A percentile compares a stretch with the other conserved stretches of the same genome.
Evolutionary conservation across 345 rosid species (phyloP).

Genomic region (Murraya koenigii): DNA sequence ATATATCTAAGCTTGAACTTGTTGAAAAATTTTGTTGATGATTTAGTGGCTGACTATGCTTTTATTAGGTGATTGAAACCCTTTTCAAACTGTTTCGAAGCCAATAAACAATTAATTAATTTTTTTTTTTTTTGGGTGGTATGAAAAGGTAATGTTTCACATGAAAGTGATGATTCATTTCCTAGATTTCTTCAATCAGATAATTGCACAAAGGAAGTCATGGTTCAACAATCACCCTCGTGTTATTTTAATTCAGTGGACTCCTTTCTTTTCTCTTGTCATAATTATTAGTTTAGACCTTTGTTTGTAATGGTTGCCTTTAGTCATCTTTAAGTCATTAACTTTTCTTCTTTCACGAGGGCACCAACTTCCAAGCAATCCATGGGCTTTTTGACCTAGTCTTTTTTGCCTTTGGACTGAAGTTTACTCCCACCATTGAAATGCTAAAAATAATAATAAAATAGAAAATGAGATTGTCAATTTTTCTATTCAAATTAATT

Average conservation of each 20-base stretch:
- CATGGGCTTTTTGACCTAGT: slow-evolving; percentile 34
- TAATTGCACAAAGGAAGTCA: slow-evolving; percentile 8
- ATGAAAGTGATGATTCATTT: slow-evolving; percentile 26
- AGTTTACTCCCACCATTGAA: slow-evolving; percentile 8
- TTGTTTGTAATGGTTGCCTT: slow-evolving; percentile 23
- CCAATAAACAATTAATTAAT: background rate
- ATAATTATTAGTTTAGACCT: background rate
- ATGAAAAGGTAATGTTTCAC: slow-evolving; percentile 18
- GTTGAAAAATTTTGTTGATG: slow-evolving; percentile 12
- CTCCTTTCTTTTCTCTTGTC: background rate
- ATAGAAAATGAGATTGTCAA: too few relatives aligned
- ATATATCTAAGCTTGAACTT: background rate
- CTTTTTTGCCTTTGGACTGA: slow-evolving; percentile 30
- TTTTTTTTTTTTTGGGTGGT: background rate
- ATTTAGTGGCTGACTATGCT: background rate
- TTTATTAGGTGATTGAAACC: background rate
- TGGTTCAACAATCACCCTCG: background rate
- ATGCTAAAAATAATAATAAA: too few relatives aligned
- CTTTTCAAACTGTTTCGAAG: background rate
- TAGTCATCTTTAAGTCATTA: slow-evolving; percentile 16
- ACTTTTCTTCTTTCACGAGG: background rate
- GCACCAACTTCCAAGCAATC: slow-evolving; percentile 46
- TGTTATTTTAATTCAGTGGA: background rate
- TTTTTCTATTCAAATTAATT: too few relatives aligned
- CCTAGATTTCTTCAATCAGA: slow-evolving; percentile 30